Evolutionary conservation across 1,139 yeast genomes (phyloP).

Genomic region (Martiniozyma asiatica): DNA sequence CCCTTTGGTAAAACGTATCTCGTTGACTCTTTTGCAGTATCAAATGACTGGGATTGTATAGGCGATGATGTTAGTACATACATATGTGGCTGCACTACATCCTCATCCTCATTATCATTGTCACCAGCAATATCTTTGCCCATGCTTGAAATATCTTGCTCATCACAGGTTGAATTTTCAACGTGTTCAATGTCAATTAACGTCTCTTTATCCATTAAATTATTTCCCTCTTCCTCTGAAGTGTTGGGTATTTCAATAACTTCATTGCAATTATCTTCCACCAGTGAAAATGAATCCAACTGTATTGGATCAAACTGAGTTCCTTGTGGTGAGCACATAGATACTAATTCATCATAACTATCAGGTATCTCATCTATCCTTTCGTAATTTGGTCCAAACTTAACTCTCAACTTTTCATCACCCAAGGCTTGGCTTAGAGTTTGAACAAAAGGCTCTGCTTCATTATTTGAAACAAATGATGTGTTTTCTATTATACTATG

Average conservation of each 20-base stretch:
- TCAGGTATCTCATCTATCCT: constrained; percentile 2
- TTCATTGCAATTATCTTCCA: background rate
- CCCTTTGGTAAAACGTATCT: too few relatives aligned
- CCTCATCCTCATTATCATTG: constrained; percentile 1
- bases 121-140: too few relatives aligned
- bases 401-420: too few relatives aligned
- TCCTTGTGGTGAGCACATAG: too few relatives aligned
- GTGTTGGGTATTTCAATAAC: constrained; percentile 7
- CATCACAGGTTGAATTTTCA: constrained; percentile 5
- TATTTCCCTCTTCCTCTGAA: constrained; percentile 7
- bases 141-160: constrained; percentile 4
- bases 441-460: too few relatives aligned
- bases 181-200: constrained; percentile 4
- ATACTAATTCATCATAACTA: constrained; percentile 6
- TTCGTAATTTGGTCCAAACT: too few relatives aligned
- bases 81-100: background rate
- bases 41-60: too few relatives aligned
- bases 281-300: background rate
- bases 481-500: too few relatives aligned
- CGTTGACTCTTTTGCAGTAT: too few relatives aligned
- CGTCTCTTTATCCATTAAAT: constrained; percentile 1
- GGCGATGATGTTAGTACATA: too few relatives aligned
- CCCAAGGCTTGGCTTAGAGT: too few relatives aligned
- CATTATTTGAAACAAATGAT: too few relatives aligned
- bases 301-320: constrained; percentile 15